These are phyloP conservation scores for Tetrapisispora phaffii DNA, from an alignment of 805 yeast genomes.

Conservation along the genomic window DNA sequence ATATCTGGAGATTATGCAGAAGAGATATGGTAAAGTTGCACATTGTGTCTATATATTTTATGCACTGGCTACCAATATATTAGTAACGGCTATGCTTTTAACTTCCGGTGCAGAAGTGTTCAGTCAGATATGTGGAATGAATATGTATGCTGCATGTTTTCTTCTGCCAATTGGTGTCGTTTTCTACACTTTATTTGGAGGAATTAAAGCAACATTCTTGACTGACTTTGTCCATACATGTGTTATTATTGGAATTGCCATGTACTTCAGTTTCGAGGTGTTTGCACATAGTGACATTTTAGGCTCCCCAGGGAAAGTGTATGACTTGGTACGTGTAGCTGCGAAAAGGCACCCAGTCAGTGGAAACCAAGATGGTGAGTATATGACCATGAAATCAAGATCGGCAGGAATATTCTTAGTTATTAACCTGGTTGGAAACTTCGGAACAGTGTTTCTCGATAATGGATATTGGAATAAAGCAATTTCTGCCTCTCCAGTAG, in stretches of 20 bases:
- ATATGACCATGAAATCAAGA: conserved; percentile 76
- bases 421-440: conserved; percentile 80
- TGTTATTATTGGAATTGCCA: conserved; percentile 62
- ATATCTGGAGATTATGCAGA: conserved; percentile 72
- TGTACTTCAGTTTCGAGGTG: conserved; percentile 72
- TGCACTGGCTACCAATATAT: conserved; percentile 77
- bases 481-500: conserved; percentile 72
- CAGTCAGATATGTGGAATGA: conserved; percentile 70
- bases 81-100: conserved; percentile 86
- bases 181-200: conserved; percentile 69
- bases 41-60: conserved; percentile 66
- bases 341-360: conserved; percentile 54
- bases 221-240: conserved; percentile 79
- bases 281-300: conserved; percentile 59
- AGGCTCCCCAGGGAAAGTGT: conserved; percentile 78
- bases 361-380: conserved; percentile 81
- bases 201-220: conserved; percentile 70
- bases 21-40: conserved; percentile 68
- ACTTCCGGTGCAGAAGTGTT: conserved; percentile 88
- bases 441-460: conserved; percentile 80
- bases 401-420: conserved; percentile 86
- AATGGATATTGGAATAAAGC: conserved; percentile 87
- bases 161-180: conserved; percentile 74
- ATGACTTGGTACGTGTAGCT: conserved; percentile 57
- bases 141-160: conserved; percentile 72